Percentiles rank a stretch among this genome's conserved stretches.
Conservation (phyloP, 352 stramenopile genomes). For the Pythium monospermum region DNA sequence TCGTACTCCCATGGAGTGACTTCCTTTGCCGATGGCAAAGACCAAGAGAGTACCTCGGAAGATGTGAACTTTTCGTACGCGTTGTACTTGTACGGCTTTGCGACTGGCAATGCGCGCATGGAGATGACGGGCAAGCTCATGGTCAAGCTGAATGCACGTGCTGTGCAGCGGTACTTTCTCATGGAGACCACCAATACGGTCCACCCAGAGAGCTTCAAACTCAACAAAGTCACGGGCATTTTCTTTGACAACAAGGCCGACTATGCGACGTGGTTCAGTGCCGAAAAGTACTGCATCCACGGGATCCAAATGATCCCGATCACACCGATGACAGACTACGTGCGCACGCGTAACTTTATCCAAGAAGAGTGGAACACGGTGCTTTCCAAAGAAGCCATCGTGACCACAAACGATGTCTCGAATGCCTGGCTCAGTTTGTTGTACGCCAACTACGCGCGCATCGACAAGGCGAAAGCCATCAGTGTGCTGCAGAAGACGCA, state of each 20-base stretch:
- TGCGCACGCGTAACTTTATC: constrained; percentile 47
- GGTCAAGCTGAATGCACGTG: constrained; percentile 42
- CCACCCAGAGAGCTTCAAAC: constrained; percentile 36
- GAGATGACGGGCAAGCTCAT: constrained; percentile 44
- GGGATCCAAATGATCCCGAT: constrained; percentile 77
- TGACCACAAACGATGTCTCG: constrained; percentile 29
- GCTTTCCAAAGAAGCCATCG: constrained; percentile 41
- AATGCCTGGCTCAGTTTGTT: constrained; percentile 76
- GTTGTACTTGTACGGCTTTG: constrained; percentile 40
- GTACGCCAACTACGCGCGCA: constrained; percentile 63
- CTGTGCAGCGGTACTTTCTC: constrained; percentile 67
- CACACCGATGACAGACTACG: constrained; percentile 55
- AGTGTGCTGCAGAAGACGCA: constrained; percentile 46
- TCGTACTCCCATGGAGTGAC: constrained; percentile 72
- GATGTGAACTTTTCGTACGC: constrained; percentile 66
- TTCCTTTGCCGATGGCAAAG: constrained; percentile 50
- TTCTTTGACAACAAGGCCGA: constrained; percentile 81
- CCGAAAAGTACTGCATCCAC: constrained; percentile 65
- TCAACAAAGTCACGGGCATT: constrained; percentile 58
- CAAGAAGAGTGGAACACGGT: constrained; percentile 55
- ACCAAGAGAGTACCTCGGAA: constrained; percentile 61
- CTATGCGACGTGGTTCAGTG: constrained; percentile 76
- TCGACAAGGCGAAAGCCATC: constrained; percentile 41
- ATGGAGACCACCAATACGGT: constrained; percentile 52
- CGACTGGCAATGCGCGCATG: constrained; percentile 38